Base-by-base conservation (phyloP, 805 yeast genomes). In the Phaffomyces opuntiae region DNA sequence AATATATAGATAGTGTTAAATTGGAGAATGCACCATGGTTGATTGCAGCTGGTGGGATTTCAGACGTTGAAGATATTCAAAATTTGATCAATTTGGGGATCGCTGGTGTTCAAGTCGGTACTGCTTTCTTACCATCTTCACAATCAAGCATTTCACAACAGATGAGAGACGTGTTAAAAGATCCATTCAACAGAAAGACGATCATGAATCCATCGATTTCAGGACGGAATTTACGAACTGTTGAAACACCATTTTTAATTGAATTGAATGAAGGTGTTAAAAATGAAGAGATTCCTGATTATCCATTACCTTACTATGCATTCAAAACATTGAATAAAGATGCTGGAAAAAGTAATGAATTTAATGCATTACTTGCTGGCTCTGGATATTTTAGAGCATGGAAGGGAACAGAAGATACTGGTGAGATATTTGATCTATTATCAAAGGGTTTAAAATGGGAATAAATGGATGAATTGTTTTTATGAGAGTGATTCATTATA, bases 41-140 rank as follows among this genome's bases (percentile, higher is more conserved):
- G 1, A 61, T 80, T 26, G 75, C 81, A 0, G 72, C 82, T 4
- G 84, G 84, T 16, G 83, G 84, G 0, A 68, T 80, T 14, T 56
- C 61, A 49, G 65, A 65, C 43, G 61, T 66, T 1, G 19, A 40
- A 4, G 60, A 61, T 7, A 61, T 70, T 17, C 53, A 60, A 7
- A 52, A 51, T 1, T 67, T 64, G 29, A 50, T 75, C 9, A 44
- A 55, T 0, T 46, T 51, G 6, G 81, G 82, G 0, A 78, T 80
- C 2, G 63, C 73, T 4, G 80, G 72, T 0, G 81, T 73, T 9
- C 82, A 75, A 46, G n/a, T 78, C 34, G 85, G 85, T 0, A 74
- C 83, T 0, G 67, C 68, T 0, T 75, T 77, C 53, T 59, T 78
- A 2, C 53, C 59, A 14, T 46, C 59, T 0, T 32, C 45, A 2